These are phyloP conservation scores for Saccharomycopsis amapae DNA, from an alignment of 805 yeast genomes.

Conservation along the genomic window DNA sequence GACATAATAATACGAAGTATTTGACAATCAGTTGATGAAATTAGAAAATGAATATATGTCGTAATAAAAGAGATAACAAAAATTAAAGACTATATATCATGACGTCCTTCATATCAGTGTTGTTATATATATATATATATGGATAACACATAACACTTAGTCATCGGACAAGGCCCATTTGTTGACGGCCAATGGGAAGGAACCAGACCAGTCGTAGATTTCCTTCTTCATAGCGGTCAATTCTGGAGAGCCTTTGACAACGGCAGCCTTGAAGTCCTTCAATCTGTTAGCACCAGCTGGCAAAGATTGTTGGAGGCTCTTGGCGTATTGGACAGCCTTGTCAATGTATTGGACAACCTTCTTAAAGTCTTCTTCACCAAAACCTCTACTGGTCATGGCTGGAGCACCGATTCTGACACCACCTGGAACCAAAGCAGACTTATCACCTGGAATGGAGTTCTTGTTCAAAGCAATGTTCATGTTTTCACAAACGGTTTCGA, in stretches of 20 bases:
- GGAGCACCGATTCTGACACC: constrained; percentile 98
- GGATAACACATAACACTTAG: too few relatives aligned
- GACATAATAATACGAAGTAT: too few relatives aligned
- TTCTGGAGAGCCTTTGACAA: constrained; percentile 64
- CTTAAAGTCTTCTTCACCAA: constrained; percentile 68
- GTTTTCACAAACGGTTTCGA: constrained; percentile 82
- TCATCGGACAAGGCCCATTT: constrained; percentile 22
- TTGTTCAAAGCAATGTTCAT: constrained; percentile 93
- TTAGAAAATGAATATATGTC: too few relatives aligned
- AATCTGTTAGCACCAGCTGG: constrained; percentile 92
- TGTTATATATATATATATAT: too few relatives aligned
- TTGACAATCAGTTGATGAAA: too few relatives aligned
- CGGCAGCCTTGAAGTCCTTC: constrained; percentile 88
- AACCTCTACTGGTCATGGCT: constrained; percentile 97
- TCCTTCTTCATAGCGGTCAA: constrained; percentile 64
- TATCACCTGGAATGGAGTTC: constrained; percentile 95
- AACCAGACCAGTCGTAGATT: constrained; percentile 86
- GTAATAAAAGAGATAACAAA: too few relatives aligned
- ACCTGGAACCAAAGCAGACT: constrained; percentile 91
- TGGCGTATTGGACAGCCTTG: constrained; percentile 65
- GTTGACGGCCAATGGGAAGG: constrained; percentile 58
- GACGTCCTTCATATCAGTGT: too few relatives aligned
- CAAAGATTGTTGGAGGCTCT: constrained; percentile 61
- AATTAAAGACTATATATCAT: too few relatives aligned
- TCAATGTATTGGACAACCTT: constrained; percentile 76